Evolutionary conservation across 140 eudicot species (phyloP), one percentile per base, ranked within the genome.

Genomic region (Anethum foeniculum): DNA sequence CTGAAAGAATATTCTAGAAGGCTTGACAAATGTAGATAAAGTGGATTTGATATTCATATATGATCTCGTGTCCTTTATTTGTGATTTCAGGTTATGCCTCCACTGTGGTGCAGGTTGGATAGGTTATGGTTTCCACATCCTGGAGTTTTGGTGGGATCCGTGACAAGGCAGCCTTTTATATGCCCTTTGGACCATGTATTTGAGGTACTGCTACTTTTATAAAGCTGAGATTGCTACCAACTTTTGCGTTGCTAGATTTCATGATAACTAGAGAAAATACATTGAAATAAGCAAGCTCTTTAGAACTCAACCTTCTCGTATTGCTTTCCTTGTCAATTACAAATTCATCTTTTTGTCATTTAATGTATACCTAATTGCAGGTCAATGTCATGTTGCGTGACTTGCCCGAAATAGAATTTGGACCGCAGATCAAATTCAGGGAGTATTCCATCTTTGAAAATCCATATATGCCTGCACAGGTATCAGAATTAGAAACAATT

Each of bases 51-150:
- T 77, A 80, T 81, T 68, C 79, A 58, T 73, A 71, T 58, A 65
- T 86, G 81, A 82, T 86, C 44, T 80, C 46, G 71, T 60, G 34
- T 56, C 21, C 51, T 78, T 67, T 34, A 81, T 85, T 86, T 91
- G 81, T 86, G 84, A 81, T 79, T 88, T 81, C 87, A 95, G 99
- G 99, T 95, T 80, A 92, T 95, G 97, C 99, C 97, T 87, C 97
- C 93, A 80, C 58, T 95, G 77, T 95, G 99, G 97, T 95, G 99
- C 97, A 92, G 99, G 91, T 87, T 94, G 88, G 99, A 94, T 89
- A 88, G 97, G 85, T 87, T 94, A 84, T 94, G 99, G 99, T 94
- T 90, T 84, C 88, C 92, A 54, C 99, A 94, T 92, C 99, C 99
- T 76, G 99, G 97, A 81, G 83, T 89, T 81, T 82, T 94, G 72